These are phyloP conservation scores for Sordariomycetes sp. DNA, from an alignment of 2,329 filamentous ascomycete species.

Conservation along the genomic window DNA sequence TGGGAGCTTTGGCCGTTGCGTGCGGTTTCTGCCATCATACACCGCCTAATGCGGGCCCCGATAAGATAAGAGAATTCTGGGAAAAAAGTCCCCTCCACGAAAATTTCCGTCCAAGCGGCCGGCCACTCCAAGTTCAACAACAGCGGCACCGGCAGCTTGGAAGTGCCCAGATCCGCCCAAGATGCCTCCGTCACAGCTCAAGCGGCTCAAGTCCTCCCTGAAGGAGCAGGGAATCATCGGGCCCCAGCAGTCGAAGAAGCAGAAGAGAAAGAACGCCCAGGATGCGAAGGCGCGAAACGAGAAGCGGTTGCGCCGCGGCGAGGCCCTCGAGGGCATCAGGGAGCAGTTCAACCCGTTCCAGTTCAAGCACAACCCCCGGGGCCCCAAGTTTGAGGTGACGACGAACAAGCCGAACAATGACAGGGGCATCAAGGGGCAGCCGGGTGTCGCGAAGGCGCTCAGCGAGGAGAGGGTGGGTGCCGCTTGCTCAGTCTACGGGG, in stretches of 20 bases:
- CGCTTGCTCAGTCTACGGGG: not conserved
- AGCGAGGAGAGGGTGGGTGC: slow-evolving; percentile 67
- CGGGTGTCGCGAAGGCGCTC: slow-evolving; percentile 70
- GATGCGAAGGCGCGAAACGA: slow-evolving; percentile 52
- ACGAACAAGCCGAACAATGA: slow-evolving; percentile 44
- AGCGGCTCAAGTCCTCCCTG: slow-evolving; percentile 84
- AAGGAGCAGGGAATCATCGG: slow-evolving; percentile 81
- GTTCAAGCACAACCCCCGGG: slow-evolving; percentile 65
- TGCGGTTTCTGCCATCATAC: not conserved
- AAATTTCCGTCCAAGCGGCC: slow-evolving; percentile 9
- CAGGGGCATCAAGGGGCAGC: slow-evolving; percentile 55
- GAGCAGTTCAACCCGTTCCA: slow-evolving; percentile 98
- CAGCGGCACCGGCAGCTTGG: not conserved
- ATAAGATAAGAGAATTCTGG: slow-evolving; percentile 13
- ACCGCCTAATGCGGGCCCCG: slow-evolving; percentile 3
- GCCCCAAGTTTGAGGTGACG: slow-evolving; percentile 75
- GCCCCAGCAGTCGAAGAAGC: slow-evolving; percentile 90
- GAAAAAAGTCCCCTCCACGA: slow-evolving; percentile 9
- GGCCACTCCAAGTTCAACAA: not conserved
- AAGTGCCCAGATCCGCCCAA: slow-evolving; percentile 12
- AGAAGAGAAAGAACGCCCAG: slow-evolving; percentile 63
- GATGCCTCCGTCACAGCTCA: slow-evolving; percentile 95
- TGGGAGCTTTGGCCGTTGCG: not conserved
- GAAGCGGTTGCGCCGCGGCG: slow-evolving; percentile 63
- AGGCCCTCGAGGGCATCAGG: slow-evolving; percentile 72